Percentiles rank a stretch among this genome's conserved stretches.
phyloP scores from a whole-genome alignment of 2,329 filamentous ascomycete species.

The Apiospora hydei region DNA sequence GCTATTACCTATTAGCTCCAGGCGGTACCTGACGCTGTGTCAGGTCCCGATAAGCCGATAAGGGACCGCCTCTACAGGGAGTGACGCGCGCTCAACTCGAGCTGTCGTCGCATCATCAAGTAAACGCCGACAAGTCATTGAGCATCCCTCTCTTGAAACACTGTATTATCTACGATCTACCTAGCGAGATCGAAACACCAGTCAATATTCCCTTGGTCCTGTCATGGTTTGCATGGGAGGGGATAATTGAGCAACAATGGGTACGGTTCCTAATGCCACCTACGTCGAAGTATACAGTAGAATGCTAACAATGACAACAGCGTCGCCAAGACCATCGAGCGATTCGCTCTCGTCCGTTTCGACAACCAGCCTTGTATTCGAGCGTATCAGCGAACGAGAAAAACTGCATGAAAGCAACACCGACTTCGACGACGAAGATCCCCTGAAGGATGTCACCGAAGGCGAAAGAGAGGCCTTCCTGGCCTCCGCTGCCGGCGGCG shows the following conservation, averaged over 20 bases:
- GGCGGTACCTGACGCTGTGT: neutral
- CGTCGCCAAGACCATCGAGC: constrained; percentile 52
- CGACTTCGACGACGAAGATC: constrained; percentile 54
- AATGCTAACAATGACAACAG: constrained; percentile 4
- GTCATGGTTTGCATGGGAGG: constrained; percentile 11
- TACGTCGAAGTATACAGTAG: neutral
- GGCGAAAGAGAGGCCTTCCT: constrained; percentile 63
- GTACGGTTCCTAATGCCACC: neutral
- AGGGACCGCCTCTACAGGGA: constrained; percentile 1
- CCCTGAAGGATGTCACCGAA: constrained; percentile 50
- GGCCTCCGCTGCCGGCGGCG: constrained; percentile 43
- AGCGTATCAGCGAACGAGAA: constrained; percentile 70
- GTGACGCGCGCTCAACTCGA: neutral
- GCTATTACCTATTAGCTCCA: neutral
- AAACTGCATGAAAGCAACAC: constrained; percentile 45
- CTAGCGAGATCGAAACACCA: neutral
- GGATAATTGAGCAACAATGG: constrained; percentile 17
- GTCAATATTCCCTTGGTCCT: neutral
- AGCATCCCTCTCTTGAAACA: neutral
- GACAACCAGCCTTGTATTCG: constrained; percentile 83
- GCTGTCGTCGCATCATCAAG: neutral
- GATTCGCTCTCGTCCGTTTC: constrained; percentile 79
- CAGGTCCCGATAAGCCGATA: constrained; percentile 13
- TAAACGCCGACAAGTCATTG: constrained; percentile 2
- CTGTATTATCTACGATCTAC: neutral